These are phyloP conservation scores for Calonectria pseudoreteaudii DNA, from an alignment of 2,329 filamentous ascomycete genomes.

Conservation along the genomic window DNA sequence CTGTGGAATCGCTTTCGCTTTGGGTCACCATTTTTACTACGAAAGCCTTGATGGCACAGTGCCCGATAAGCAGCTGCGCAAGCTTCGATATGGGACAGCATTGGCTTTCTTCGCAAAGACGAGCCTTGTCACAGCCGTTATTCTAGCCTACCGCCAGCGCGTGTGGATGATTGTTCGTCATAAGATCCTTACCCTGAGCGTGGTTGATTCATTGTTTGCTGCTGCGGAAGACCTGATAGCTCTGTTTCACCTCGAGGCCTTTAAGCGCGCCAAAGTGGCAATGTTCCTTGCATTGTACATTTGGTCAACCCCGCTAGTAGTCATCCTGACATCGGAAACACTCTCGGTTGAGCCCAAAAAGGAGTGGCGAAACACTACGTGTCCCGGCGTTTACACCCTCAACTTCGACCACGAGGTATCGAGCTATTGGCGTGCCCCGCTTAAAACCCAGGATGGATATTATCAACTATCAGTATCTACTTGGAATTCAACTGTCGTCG, in stretches of 20 bases:
- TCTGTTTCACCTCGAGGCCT: constrained; percentile 20
- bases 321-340: constrained; percentile 24
- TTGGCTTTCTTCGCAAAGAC: constrained; percentile 9
- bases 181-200: constrained; percentile 22
- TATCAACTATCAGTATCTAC: constrained; percentile 29
- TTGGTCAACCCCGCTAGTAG: constrained; percentile 24
- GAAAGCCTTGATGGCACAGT: background rate
- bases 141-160: constrained; percentile 2
- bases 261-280: background rate
- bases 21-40: constrained; percentile 2
- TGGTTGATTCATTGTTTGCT: constrained; percentile 24
- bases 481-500: constrained; percentile 32
- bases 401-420: constrained; percentile 11
- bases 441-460: background rate
- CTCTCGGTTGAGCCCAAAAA: constrained; percentile 5
- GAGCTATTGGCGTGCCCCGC: constrained; percentile 25
- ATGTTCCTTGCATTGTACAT: constrained; percentile 27
- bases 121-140: background rate
- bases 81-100: background rate
- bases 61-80: background rate
- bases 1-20: background rate
- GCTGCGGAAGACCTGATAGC: constrained; percentile 13
- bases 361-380: background rate
- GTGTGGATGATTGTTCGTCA: constrained; percentile 10
- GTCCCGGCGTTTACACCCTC: constrained; percentile 10